A percentile compares a stretch with the other conserved stretches of the same genome.
phyloP scores from a whole-genome alignment of 148 eudicot genomes.

The Chenopodium album region DNA sequence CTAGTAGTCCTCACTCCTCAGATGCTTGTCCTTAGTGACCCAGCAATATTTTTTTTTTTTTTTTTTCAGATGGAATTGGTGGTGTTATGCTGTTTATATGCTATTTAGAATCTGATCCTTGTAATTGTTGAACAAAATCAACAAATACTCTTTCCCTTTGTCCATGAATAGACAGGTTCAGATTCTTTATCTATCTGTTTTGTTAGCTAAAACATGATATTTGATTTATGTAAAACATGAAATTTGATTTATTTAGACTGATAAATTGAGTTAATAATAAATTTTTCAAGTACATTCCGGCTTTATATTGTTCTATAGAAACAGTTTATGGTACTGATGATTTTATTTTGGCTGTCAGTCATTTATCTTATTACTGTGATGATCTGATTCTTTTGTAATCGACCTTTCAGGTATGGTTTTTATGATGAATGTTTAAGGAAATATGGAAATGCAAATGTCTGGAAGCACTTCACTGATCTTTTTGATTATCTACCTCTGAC shows the following conservation, averaged over 20 bases:
- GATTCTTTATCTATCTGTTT: too few relatives aligned
- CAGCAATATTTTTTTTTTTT: not conserved
- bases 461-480: conserved; percentile 96
- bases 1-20: not conserved
- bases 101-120: not conserved
- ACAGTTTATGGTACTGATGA: too few relatives aligned
- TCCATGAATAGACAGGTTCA: not conserved
- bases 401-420: conserved; percentile 76
- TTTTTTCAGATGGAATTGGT: not conserved
- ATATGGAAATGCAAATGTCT: conserved; percentile 95
- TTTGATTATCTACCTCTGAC: conserved; percentile 96
- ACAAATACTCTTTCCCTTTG: not conserved
- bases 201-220: not conserved
- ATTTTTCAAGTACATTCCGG: not conserved
- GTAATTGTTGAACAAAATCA: not conserved
- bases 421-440: conserved; percentile 98
- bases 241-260: too few relatives aligned
- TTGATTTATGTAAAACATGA: not conserved
- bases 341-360: not conserved
- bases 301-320: not conserved
- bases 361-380: not conserved
- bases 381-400: not conserved
- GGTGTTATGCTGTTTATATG: not conserved
- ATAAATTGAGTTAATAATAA: not conserved
- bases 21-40: not conserved